Base-by-base conservation (phyloP, 345 rosid genomes). In the Salix dunnii region DNA sequence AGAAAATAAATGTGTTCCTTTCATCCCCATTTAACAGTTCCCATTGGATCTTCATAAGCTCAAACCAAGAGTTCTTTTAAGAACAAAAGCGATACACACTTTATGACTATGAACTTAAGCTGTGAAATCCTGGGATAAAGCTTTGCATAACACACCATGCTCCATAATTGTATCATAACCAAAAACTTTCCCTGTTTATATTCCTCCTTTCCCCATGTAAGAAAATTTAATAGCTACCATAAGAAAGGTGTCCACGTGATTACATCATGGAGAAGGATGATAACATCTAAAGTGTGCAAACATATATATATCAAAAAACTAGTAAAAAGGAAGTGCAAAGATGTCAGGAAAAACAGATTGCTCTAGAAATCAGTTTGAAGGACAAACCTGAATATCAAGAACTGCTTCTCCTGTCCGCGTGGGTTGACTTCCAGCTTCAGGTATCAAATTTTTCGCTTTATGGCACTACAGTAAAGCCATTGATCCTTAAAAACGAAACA, bases 401-500 rank as follows among this genome's bases (percentile, higher is more conserved):
- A 96, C 98, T 55, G 98, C 97, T 88, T 91, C 96, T 71, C 99
- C 99, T 28, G 96, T 96, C 75, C 99, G 93, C 49, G 99, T 93
- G 66, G 99, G 97, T 87, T 96, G 98, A 86, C 97, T 91, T 79
- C 99, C 99, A 85, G 99, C 91, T 87, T 96, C 99, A 81, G 99
- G 99, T 68, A 96, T 89, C 88, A 96, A 88, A 86, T 96, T 96
- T 83, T 96, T 96, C 18, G 99, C 99, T 90, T 96, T 96, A 80
- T 96, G 99, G 84, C 99, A 96, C 99, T 95, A 75, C 77, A 80
- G 74, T 71, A 78, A 83, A 91, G 80, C 78, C 74, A 82, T 68
- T 79, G 77, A 49, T n/a, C 82, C 67, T 82, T 74, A 82, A 75
- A 77, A 80, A 79, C 71, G 72, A 78, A 80, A 85, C 61, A 61